Evolutionary conservation across 257 asterid species (phyloP).

Genomic region (Lavandula angustifolia): DNA sequence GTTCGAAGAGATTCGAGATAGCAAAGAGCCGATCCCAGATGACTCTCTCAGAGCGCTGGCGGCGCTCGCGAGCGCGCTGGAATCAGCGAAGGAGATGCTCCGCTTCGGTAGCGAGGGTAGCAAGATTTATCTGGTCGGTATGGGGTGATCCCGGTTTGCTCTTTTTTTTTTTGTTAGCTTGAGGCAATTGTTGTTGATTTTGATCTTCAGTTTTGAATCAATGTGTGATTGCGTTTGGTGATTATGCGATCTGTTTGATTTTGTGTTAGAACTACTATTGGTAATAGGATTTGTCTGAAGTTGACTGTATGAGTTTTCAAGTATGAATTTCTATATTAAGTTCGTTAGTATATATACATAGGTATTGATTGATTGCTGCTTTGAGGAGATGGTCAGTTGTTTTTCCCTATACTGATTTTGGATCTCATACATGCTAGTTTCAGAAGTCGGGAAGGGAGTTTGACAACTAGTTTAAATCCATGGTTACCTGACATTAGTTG

Average conservation of each 20-base stretch:
- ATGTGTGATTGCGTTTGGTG: constrained; percentile 11
- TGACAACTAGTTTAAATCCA: constrained; percentile 9
- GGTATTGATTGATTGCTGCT: constrained; percentile 21
- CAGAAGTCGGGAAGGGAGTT: constrained; percentile 18
- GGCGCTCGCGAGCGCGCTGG: constrained; percentile 52
- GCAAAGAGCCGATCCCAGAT: constrained; percentile 55
- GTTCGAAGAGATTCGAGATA: constrained; percentile 95
- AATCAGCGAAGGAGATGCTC: constrained; percentile 83
- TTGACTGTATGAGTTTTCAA: constrained; percentile 23
- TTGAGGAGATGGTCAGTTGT: constrained; percentile 18
- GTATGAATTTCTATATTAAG: not conserved
- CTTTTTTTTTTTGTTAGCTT: not conserved
- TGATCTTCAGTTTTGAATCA: constrained; percentile 26
- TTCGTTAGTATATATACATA: constrained; percentile 16
- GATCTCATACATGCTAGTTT: constrained; percentile 29
- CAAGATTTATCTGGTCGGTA: constrained; percentile 80
- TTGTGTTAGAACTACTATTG: constrained; percentile 17
- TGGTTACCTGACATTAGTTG: constrained; percentile 18
- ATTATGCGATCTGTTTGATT: constrained; percentile 31
- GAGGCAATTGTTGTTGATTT: constrained; percentile 1
- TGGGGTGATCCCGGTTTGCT: constrained; percentile 22
- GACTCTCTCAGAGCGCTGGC: constrained; percentile 51
- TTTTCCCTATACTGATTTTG: constrained; percentile 19
- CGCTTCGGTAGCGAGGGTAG: constrained; percentile 91
- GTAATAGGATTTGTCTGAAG: constrained; percentile 14